Evolutionary conservation across 2,329 filamentous ascomycete species (phyloP).

Genomic region (Lachnellula hyalina): DNA sequence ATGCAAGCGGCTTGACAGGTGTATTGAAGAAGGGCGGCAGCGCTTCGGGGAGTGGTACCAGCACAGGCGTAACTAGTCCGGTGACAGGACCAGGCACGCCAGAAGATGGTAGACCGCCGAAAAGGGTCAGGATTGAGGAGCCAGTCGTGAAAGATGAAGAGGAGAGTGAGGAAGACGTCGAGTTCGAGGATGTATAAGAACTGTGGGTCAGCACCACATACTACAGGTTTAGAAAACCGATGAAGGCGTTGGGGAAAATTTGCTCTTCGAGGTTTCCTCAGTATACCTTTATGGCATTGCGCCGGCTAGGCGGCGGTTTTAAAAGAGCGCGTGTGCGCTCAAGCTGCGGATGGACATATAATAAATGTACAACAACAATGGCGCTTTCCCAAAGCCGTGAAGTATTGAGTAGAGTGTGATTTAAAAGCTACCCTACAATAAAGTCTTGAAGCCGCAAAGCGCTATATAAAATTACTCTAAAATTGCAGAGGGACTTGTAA

Average conservation of each 20-base stretch:
- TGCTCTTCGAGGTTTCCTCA: not conserved
- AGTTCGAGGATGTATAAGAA: conserved; percentile 51
- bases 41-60: conserved; percentile 28
- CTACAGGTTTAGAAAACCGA: not conserved
- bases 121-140: conserved; percentile 57
- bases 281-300: too few relatives aligned
- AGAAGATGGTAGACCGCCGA: conserved; percentile 46
- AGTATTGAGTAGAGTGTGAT: not conserved
- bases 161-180: conserved; percentile 50
- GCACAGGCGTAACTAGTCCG: conserved; percentile 30
- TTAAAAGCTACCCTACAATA: too few relatives aligned
- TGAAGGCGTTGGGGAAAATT: not conserved
- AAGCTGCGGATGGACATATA: not conserved
- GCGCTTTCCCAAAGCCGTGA: not conserved
- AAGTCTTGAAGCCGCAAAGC: too few relatives aligned
- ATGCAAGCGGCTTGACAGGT: conserved; percentile 19
- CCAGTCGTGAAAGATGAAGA: conserved; percentile 35
- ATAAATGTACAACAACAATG: not conserved
- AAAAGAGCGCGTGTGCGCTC: not conserved
- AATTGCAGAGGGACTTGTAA: too few relatives aligned
- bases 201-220: not conserved
- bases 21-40: conserved; percentile 28
- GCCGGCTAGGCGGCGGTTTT: not conserved
- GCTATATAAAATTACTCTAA: too few relatives aligned
- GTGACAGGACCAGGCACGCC: conserved; percentile 31